Base-by-base conservation (phyloP, 2,329 filamentous ascomycete species). In the Exophiala calicioides region DNA sequence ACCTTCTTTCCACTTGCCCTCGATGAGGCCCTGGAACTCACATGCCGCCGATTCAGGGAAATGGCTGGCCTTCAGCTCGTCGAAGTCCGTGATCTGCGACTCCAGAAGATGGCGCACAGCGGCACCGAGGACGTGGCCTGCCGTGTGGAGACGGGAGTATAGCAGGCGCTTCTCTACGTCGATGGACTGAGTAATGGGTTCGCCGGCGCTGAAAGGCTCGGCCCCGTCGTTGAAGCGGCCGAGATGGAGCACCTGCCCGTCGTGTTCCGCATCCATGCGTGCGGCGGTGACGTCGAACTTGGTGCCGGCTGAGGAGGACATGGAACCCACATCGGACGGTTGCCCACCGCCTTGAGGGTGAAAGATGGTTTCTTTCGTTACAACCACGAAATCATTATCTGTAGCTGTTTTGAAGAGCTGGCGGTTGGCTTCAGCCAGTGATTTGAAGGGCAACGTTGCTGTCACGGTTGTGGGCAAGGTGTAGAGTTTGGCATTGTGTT, bases 301-400 rank as follows among this genome's bases (percentile, higher is more conserved):
- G 3, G 42, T 41, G 10, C 35, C 44, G 19, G n/a, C 47, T 12
- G 53, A 29, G 9, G 54, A 20, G 0, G 65, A 67, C 52, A 88
- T 84, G 30, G 61, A 67, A 15, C 85, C 85, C 8, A 75, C 71
- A 52, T 89, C 85, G 0, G 79, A 83, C 1, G 85, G 85, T 59
- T 89, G 85, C 5, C 85, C 85, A 50, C 85, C 85, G 15, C 85
- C 85, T 64, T 89, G 85, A 0, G 83, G 80, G 52, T 89, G 82
- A 66, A 89, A 89, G 51, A 88, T 82, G n/a, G 85, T 88, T 35
- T 77, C 67, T 2, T 78, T 70, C 0, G 81, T 85, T 4, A 80
- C 72, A 15, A 87, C 64, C n/a, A 81, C 75, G 58, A 76, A 73
- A 55, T 80, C 73, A 1, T 73, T 63, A 4, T 76, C 71, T 6